phyloP scores from a whole-genome alignment of 108 stramenopile genomes.

The Skeletonema marinoi region DNA sequence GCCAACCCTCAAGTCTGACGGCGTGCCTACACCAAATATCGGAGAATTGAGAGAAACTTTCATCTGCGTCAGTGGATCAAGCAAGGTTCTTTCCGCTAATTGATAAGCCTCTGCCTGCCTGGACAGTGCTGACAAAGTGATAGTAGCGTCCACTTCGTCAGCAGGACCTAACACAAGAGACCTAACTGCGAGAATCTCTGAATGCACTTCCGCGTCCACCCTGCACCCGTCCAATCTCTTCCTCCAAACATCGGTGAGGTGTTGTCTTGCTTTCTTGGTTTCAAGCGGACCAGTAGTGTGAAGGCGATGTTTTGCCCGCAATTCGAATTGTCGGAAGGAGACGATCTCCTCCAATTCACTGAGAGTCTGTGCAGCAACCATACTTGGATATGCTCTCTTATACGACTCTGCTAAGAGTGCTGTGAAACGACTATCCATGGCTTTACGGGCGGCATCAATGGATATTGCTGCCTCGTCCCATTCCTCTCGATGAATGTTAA shows the following conservation, averaged over 20 bases:
- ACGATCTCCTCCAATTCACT: constrained; percentile 96
- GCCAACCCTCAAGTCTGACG: constrained; percentile 41
- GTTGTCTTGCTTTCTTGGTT: constrained; percentile 54
- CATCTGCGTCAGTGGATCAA: constrained; percentile 74
- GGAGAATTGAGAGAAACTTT: constrained; percentile 66
- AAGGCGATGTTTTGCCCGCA: constrained; percentile 34
- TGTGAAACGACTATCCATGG: constrained; percentile 91
- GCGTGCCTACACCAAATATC: constrained; percentile 72
- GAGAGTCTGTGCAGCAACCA: constrained; percentile 92
- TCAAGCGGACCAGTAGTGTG: constrained; percentile 65
- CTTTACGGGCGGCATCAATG: constrained; percentile 83
- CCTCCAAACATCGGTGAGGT: constrained; percentile 79
- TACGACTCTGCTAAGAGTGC: constrained; percentile 92
- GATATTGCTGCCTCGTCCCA: constrained; percentile 78
- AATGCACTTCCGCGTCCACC: constrained; percentile 87
- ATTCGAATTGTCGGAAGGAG: constrained; percentile 74
- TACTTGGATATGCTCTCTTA: constrained; percentile 90
- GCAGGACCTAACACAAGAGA: constrained; percentile 84
- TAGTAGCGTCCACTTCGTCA: constrained; percentile 93
- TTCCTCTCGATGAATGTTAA: constrained; percentile 85
- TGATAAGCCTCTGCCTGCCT: constrained; percentile 84
- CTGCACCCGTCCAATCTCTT: constrained; percentile 84
- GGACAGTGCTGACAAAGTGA: constrained; percentile 91
- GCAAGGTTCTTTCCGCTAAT: constrained; percentile 83
- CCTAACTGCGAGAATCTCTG: constrained; percentile 88